Evolutionary conservation across 2,329 filamentous ascomycete species (phyloP).

Genomic region (Xylariaceae sp.): DNA sequence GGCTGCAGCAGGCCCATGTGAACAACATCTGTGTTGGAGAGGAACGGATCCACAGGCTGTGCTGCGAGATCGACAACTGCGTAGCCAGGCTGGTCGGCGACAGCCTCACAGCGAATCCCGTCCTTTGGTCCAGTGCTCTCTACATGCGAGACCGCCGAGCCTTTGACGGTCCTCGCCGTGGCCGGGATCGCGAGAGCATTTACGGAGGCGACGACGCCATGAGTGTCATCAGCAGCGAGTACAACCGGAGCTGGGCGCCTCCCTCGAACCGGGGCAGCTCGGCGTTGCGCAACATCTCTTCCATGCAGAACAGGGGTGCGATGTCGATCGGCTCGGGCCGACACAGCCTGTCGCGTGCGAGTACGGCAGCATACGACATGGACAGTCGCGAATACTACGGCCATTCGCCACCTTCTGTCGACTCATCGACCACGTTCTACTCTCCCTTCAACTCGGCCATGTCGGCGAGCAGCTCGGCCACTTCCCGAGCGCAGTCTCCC

Average conservation of each 20-base stretch:
- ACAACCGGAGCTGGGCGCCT: conserved; percentile 43
- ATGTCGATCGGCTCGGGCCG: conserved; percentile 66
- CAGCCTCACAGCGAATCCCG: conserved; percentile 75
- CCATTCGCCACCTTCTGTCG: conserved; percentile 63
- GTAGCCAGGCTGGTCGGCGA: conserved; percentile 82
- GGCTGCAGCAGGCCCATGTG: conserved; percentile 75
- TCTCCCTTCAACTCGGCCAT: conserved; percentile 72
- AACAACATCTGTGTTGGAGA: conserved; percentile 95
- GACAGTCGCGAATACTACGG: conserved; percentile 70
- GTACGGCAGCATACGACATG: conserved; percentile 56
- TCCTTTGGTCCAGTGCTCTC: conserved; percentile 87
- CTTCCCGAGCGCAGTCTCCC: conserved; percentile 55
- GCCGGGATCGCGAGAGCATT: conserved; percentile 42
- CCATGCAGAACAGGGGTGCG: conserved; percentile 59
- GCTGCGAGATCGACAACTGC: conserved; percentile 81
- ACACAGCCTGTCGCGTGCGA: conserved; percentile 53
- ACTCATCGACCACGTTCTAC: conserved; percentile 80
- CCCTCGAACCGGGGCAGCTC: conserved; percentile 44
- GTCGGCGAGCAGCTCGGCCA: conserved; percentile 56
- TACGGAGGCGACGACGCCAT: conserved; percentile 45
- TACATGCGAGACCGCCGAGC: conserved; percentile 70
- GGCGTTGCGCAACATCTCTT: conserved; percentile 51
- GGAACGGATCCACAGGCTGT: conserved; percentile 90
- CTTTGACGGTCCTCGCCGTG: conserved; percentile 42
- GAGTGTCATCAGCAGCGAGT: conserved; percentile 52